Percentiles rank a stretch among this genome's conserved stretches.
Evolutionary conservation across 2,329 filamentous ascomycete species (phyloP).

Genomic region (Diaporthe sp.): DNA sequence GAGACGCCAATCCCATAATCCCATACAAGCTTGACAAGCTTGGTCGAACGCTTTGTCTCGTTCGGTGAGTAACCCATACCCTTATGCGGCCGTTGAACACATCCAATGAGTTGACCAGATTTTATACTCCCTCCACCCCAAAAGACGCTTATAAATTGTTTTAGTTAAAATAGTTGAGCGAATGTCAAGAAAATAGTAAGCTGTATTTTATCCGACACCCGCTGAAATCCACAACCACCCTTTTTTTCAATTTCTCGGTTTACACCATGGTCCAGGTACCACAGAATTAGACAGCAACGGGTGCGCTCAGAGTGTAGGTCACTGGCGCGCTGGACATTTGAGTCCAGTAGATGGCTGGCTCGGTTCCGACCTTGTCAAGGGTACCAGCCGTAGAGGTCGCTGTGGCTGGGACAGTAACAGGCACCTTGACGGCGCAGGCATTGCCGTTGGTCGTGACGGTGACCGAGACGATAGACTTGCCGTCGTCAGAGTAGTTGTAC

Average conservation of each 20-base stretch:
- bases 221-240: neutral
- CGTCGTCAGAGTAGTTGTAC: constrained; percentile 59
- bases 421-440: constrained; percentile 64
- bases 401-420: constrained; percentile 65
- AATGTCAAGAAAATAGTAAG: constrained; percentile 29
- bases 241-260: neutral
- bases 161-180: constrained; percentile 2
- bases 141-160: neutral
- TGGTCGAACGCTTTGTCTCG: neutral
- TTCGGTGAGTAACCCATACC: neutral
- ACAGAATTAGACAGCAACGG: constrained; percentile 32
- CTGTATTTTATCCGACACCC: neutral
- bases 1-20: constrained; percentile 12
- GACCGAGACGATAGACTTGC: constrained; percentile 62
- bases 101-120: neutral
- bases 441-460: constrained; percentile 64
- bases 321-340: constrained; percentile 59
- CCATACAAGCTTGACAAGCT: neutral
- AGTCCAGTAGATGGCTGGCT: constrained; percentile 66
- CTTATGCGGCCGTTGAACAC: constrained; percentile 1
- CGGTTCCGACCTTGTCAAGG: constrained; percentile 67
- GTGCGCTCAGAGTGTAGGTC: constrained; percentile 52
- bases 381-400: constrained; percentile 57
- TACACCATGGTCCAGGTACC: neutral
- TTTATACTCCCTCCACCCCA: neutral